phyloP scores from a whole-genome alignment of 2,329 filamentous ascomycete genomes.

The Exophiala aquamarina region DNA sequence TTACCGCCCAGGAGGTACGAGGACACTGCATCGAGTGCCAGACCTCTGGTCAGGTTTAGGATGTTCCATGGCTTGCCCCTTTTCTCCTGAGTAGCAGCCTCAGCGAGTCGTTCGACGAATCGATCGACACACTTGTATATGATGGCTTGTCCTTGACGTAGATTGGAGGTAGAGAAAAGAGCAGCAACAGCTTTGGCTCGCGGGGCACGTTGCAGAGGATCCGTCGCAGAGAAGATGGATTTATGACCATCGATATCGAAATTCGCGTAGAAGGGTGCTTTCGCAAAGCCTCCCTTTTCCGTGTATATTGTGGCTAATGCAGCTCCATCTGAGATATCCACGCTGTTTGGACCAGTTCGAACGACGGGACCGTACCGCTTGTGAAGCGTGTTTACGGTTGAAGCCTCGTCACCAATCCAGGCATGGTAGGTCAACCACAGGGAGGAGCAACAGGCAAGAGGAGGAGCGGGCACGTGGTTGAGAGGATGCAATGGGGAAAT shows the following conservation, averaged over 20 bases:
- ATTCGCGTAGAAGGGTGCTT: conserved; percentile 53
- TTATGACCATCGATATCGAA: conserved; percentile 58
- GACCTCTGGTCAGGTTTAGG: conserved; percentile 48
- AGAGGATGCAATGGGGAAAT: conserved; percentile 40
- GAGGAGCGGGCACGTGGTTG: conserved; percentile 40
- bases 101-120: conserved; percentile 43
- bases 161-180: conserved; percentile 49
- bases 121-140: conserved; percentile 44
- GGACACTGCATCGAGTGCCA: conserved; percentile 56
- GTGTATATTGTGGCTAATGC: conserved; percentile 53
- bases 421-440: conserved; percentile 36
- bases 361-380: conserved; percentile 37
- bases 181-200: conserved; percentile 52
- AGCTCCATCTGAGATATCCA: conserved; percentile 45
- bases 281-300: conserved; percentile 53
- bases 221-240: conserved; percentile 49
- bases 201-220: conserved; percentile 40
- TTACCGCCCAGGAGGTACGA: conserved; percentile 53
- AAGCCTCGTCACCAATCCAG: conserved; percentile 36
- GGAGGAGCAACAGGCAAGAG: conserved; percentile 34
- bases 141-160: conserved; percentile 39
- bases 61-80: conserved; percentile 45
- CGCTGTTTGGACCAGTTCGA: conserved; percentile 39
- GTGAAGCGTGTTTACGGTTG: conserved; percentile 33
- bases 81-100: conserved; percentile 26